Evolutionary conservation across 2,329 filamentous ascomycete genomes (phyloP), one percentile per base, ranked within the genome.

Genomic region (Aspergillus texensis): DNA sequence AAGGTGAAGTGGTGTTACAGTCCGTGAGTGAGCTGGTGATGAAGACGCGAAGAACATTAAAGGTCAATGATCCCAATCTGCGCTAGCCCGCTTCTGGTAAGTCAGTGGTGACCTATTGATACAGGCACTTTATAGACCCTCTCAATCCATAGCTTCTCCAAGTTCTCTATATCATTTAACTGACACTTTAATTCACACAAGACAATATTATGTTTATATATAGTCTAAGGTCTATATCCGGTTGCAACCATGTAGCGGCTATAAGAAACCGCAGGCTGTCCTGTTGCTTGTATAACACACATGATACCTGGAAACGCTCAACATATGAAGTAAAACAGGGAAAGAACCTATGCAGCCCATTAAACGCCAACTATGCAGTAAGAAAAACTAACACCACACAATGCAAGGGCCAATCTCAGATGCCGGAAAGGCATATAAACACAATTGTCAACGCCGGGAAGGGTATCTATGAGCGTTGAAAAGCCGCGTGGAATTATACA

Each of bases 331-430:
- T 52, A n/a, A 52, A 52, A 14, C 46, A 50, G 14, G 21, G 5
- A 48, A 26, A 48, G 14, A 24, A 24, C 21, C 16, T 6, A 52
- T 52, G 60, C 60, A 41, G 45, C 55, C 55, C 10, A 46, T 62
- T 36, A 48, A 58, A 62, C 56, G 56, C 61, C 61, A 26, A 41
- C 48, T 41, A 62, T 62, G 61, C 61, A 55, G 48, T 57, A 58
- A 54, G 41, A 55, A 39, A 55, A 32, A 39, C 6, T 26, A 55
- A 55, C 52, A 55, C 52, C 32, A 19, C 52, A 55, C 32, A 28
- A 55, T 55, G 52, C 52, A 55, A 55, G n/a, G 21, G 52, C 16
- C 52, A 55, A 55, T 55, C 34, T 39, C 52, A 41, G 52, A 21
- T 26, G 32, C 52, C 52, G 9, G 52, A 16, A 39, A 39, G 32